Evolutionary conservation across 1,284 basidiomycete species (phyloP), one percentile per base, ranked within the genome.

Genomic region (Tilletiopsis washingtonensis): DNA sequence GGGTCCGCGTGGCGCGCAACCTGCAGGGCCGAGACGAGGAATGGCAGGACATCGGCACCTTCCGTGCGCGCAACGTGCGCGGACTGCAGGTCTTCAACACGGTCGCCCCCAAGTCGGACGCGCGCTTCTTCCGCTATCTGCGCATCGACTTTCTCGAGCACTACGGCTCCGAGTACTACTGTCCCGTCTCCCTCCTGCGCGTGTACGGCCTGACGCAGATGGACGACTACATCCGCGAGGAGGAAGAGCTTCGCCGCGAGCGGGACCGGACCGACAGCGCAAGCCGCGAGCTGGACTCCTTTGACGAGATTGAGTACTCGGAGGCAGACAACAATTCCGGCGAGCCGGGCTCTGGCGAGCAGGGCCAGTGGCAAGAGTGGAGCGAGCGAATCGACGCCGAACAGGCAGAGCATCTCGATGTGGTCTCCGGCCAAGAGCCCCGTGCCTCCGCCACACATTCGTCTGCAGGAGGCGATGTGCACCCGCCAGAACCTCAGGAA

Each of bases 151-250:
- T 99, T 71, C 81, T 86, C 44, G 86, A 89, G 0, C 86, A 91
- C 71, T 98, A 94, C 64, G 89, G 91, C 17, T 86, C 82, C 64
- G 94, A 98, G 74, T 97, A 86, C 75, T 98, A 93, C 72, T 98
- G 93, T 67, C 93, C 93, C 0, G 79, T 98, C 19, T 91, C 88
- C 1, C 81, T 97, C 1, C 79, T 98, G 24, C 84, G 91, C 26
- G 90, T 96, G 1, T 97, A 91, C 62, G 93, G 94, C 3, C 82
- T 96, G 57, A 97, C 91, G 11, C 91, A 97, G 76, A 84, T 97
- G 63, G 93, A 98, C 62, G 84, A 93, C 61, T 96, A 60, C 17
- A 88, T 93, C 63, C 86, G 87, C 83, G 88, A 90, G 54, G 81
- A 81, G 24, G 64, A 70, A 40, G 58, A 56, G 36, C 73, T 74